phyloP scores from a whole-genome alignment of 2,329 filamentous ascomycete genomes.

The Scortechinia acanthostroma region DNA sequence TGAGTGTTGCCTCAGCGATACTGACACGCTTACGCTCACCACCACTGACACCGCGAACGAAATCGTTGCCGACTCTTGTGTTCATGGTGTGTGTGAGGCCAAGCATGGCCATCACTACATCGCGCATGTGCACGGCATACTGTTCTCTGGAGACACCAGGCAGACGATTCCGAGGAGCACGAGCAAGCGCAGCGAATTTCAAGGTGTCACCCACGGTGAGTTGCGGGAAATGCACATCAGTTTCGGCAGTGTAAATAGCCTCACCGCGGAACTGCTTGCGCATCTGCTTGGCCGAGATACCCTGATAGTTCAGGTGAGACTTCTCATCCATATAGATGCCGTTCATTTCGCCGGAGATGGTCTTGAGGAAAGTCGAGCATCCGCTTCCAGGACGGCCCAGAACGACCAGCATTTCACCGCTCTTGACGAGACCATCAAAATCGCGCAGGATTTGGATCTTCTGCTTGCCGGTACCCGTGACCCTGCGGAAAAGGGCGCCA shows the following conservation, averaged over 20 bases:
- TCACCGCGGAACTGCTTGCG: constrained; percentile 53
- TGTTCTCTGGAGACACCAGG: constrained; percentile 28
- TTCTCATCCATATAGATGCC: constrained; percentile 46
- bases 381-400: constrained; percentile 35
- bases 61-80: constrained; percentile 40
- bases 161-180: constrained; percentile 35
- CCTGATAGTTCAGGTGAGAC: constrained; percentile 54
- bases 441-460: constrained; percentile 41
- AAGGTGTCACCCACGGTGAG: constrained; percentile 51
- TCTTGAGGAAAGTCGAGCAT: constrained; percentile 20
- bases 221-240: constrained; percentile 51
- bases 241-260: constrained; percentile 58
- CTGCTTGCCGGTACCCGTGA: constrained; percentile 12
- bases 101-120: constrained; percentile 40
- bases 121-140: constrained; percentile 34
- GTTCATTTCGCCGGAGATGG: constrained; percentile 53
- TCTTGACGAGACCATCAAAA: constrained; percentile 45
- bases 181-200: constrained; percentile 45
- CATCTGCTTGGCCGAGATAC: constrained; percentile 45
- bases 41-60: constrained; percentile 37
- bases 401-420: constrained; percentile 48
- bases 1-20: constrained; percentile 9
- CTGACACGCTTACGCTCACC: constrained; percentile 28
- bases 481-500: constrained; percentile 12
- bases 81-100: constrained; percentile 40